These are phyloP conservation scores for Phaeoacremonium minimum DNA, from an alignment of 2,329 filamentous ascomycete genomes.

Conservation along the genomic window DNA sequence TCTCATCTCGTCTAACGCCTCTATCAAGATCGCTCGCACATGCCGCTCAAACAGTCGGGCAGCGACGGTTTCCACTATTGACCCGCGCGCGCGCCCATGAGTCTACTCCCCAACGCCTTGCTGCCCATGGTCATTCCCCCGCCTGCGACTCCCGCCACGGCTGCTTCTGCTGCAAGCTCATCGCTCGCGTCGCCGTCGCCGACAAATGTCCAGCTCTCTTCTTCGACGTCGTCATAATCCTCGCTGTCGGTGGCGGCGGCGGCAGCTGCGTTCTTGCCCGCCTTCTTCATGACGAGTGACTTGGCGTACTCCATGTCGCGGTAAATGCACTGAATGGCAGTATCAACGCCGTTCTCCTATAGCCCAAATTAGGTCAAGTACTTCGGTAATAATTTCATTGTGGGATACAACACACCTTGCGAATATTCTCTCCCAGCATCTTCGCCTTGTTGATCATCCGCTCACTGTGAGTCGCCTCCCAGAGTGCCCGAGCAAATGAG, in stretches of 20 bases:
- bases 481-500: constrained; percentile 79
- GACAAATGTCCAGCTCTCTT: constrained; percentile 90
- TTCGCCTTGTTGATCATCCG: constrained; percentile 87
- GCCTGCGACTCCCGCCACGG: constrained; percentile 5
- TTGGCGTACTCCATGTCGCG: constrained; percentile 91
- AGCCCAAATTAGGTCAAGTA: background rate
- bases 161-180: constrained; percentile 23
- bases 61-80: too few species aligned
- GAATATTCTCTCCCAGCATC: constrained; percentile 79
- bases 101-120: background rate
- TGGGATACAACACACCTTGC: constrained; percentile 56
- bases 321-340: constrained; percentile 88
- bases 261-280: constrained; percentile 41
- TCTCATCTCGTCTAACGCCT: too few species aligned
- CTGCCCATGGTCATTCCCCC: background rate
- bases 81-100: background rate
- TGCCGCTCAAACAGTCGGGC: too few species aligned
- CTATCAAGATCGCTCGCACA: too few species aligned
- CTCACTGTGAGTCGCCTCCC: constrained; percentile 86
- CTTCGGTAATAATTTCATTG: background rate
- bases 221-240: constrained; percentile 55
- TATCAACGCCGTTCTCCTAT: constrained; percentile 85
- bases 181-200: constrained; percentile 49
- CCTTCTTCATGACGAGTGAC: constrained; percentile 69
- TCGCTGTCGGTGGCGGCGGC: constrained; percentile 29